Evolutionary conservation across 176 grass and related monocot species (phyloP).

Genomic region (Cenchrus americanus): DNA sequence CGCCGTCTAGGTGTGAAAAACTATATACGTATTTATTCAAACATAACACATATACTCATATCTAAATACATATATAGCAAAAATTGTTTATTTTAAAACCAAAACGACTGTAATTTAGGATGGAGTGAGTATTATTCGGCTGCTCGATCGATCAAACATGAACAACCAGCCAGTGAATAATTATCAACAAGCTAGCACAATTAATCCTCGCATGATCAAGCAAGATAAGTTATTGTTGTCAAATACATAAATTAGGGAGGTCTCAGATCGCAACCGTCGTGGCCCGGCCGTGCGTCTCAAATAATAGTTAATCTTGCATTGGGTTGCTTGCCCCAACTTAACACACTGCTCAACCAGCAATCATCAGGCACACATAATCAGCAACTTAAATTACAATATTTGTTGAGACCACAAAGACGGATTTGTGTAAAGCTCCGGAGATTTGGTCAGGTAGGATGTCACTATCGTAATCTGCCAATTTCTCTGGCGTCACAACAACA

Average conservation of each 20-base stretch:
- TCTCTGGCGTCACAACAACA: slow-evolving; percentile 22
- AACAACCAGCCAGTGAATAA: background rate
- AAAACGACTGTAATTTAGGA: too few relatives aligned
- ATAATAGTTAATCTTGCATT: slow-evolving; percentile 1
- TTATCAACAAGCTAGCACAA: too few relatives aligned
- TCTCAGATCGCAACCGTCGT: background rate
- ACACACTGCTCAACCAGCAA: slow-evolving; percentile 38
- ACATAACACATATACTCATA: too few relatives aligned
- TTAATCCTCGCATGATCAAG: background rate
- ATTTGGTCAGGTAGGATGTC: slow-evolving; percentile 56
- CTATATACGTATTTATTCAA: too few relatives aligned
- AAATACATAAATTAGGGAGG: background rate
- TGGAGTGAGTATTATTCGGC: too few relatives aligned
- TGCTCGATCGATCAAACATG: background rate
- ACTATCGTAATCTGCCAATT: slow-evolving; percentile 45
- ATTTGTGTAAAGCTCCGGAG: slow-evolving; percentile 43
- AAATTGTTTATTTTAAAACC: too few relatives aligned
- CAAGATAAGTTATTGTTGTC: background rate
- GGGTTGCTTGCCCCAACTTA: slow-evolving; percentile 31
- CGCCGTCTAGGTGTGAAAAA: too few relatives aligned
- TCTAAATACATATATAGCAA: too few relatives aligned
- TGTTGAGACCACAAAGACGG: slow-evolving; percentile 21
- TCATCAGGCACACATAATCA: slow-evolving; percentile 41
- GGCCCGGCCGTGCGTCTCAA: background rate
- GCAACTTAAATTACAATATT: slow-evolving; percentile 29